These are phyloP conservation scores for Nelumbo lutea DNA, from an alignment of 164 flowering plant genomes.

Conservation along the genomic window DNA sequence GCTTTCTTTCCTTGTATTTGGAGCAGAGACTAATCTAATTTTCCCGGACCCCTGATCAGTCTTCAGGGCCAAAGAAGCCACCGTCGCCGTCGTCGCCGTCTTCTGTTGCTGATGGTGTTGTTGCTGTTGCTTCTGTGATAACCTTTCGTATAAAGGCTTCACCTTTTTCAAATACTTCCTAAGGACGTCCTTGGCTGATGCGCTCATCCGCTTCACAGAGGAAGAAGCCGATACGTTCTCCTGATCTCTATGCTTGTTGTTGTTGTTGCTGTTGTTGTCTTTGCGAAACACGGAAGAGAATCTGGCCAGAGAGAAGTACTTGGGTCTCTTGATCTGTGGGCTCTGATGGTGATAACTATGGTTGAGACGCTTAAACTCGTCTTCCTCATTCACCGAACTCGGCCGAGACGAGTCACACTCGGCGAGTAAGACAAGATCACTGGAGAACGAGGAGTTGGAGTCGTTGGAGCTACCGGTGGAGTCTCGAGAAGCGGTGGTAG, in stretches of 20 bases:
- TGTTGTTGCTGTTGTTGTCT: constrained; percentile 18
- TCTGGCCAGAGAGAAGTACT: constrained; percentile 62
- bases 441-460: too few species aligned
- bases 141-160: constrained; percentile 75
- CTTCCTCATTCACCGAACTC: constrained; percentile 21
- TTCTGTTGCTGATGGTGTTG: constrained; percentile 13
- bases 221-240: constrained; percentile 8
- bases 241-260: constrained; percentile 7
- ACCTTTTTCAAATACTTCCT: constrained; percentile 79
- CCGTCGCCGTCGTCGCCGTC: background rate
- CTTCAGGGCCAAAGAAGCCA: background rate
- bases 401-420: too few species aligned
- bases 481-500: too few species aligned
- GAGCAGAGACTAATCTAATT: background rate
- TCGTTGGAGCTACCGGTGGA: too few species aligned
- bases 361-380: constrained; percentile 32
- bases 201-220: constrained; percentile 37
- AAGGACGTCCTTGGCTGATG: constrained; percentile 65
- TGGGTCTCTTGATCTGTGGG: constrained; percentile 27
- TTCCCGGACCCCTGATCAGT: constrained; percentile 16
- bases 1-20: constrained; percentile 17
- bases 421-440: too few species aligned
- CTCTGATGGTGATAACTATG: background rate
- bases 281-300: constrained; percentile 72
- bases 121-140: constrained; percentile 48